Percentiles rank a stretch among this genome's conserved stretches.
These are phyloP conservation scores for Mortierella hygrophila DNA, from an alignment of 192 early-diverging fungal genomes.

Conservation along the genomic window DNA sequence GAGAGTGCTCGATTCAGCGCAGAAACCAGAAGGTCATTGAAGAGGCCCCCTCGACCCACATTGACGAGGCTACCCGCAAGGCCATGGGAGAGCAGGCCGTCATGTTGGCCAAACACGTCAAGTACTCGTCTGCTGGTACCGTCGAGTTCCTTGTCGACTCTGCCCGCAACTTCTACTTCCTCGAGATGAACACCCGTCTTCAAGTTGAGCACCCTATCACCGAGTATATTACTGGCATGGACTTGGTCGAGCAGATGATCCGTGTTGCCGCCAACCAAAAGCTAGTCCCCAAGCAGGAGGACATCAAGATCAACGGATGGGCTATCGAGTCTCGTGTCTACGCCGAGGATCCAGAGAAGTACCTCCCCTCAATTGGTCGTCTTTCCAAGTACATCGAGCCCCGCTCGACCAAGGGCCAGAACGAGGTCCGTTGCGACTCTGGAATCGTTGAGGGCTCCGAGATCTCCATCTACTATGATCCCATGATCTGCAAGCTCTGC, in stretches of 20 bases:
- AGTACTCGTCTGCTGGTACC: conserved; percentile 82
- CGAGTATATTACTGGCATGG: conserved; percentile 85
- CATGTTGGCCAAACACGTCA: conserved; percentile 78
- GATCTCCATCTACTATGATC: conserved; percentile 96
- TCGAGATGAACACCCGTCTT: conserved; percentile 87
- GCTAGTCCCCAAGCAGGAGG: conserved; percentile 78
- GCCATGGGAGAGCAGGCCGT: conserved; percentile 87
- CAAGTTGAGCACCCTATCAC: conserved; percentile 89
- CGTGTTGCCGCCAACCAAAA: conserved; percentile 86
- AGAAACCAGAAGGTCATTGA: conserved; percentile 89
- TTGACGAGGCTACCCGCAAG: conserved; percentile 71
- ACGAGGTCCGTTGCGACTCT: conserved; percentile 91
- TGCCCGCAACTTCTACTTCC: conserved; percentile 81
- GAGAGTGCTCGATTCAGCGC: conserved; percentile 88
- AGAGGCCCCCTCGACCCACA: conserved; percentile 84
- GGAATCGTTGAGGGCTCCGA: conserved; percentile 93
- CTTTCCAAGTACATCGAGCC: conserved; percentile 91
- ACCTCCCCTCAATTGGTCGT: conserved; percentile 92
- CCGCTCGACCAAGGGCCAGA: conserved; percentile 46
- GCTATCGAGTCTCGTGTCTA: conserved; percentile 96
- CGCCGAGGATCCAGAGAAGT: conserved; percentile 95
- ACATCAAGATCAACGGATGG: conserved; percentile 89
- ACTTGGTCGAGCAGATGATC: conserved; percentile 97
- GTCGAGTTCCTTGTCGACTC: conserved; percentile 84
- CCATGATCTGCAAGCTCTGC: conserved; percentile 94